phyloP scores from a whole-genome alignment of 306 rosid species.

The Trifolium fragiferum region DNA sequence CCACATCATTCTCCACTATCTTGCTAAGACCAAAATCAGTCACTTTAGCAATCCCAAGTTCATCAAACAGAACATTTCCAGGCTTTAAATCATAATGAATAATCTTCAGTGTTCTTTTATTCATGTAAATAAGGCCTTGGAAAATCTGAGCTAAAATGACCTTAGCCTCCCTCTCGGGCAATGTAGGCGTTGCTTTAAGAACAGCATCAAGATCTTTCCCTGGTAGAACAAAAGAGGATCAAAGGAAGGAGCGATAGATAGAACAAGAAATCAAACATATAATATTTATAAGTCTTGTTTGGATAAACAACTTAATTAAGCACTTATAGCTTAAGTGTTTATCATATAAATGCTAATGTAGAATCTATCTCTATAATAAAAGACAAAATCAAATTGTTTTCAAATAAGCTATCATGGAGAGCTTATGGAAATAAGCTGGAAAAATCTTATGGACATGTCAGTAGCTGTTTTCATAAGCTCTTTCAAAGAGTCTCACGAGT shows the following conservation, averaged over 20 bases:
- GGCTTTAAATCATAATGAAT: slow-evolving; percentile 99
- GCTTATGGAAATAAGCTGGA: slow-evolving; percentile 1
- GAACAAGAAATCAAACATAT: slow-evolving; percentile 20
- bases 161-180: slow-evolving; percentile 96
- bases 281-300: slow-evolving; percentile 2
- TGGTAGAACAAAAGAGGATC: slow-evolving; percentile 42
- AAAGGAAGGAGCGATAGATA: slow-evolving; percentile 10
- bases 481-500: neutral
- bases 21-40: slow-evolving; percentile 99
- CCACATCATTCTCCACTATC: slow-evolving; percentile 95
- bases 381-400: neutral
- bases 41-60: slow-evolving; percentile 94
- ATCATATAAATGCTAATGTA: neutral
- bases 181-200: slow-evolving; percentile 86
- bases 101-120: slow-evolving; percentile 88
- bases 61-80: slow-evolving; percentile 96
- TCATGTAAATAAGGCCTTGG: slow-evolving; percentile 92
- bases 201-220: slow-evolving; percentile 99
- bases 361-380: neutral
- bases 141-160: slow-evolving; percentile 90
- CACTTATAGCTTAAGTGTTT: neutral
- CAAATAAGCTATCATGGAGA: neutral
- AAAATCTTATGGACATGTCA: neutral
- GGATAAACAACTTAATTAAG: neutral
- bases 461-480: too few species aligned